phyloP scores from a whole-genome alignment of 805 yeast species.

The Candida parachauliodes region DNA sequence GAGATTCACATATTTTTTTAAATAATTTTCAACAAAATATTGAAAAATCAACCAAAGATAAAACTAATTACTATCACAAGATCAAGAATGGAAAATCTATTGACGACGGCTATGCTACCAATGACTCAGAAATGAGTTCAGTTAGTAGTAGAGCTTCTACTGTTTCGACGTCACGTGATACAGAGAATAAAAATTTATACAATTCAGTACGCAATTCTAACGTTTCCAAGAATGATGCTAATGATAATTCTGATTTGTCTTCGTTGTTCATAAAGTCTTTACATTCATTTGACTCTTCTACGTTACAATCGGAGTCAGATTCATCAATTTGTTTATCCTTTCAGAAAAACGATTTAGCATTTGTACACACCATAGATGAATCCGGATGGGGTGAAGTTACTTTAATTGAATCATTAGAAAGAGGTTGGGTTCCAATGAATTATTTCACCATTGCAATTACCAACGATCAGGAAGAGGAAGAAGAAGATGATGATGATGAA shows the following conservation, averaged over 20 bases:
- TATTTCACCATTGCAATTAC: slow-evolving; percentile 54
- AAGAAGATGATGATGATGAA: slow-evolving; percentile 30
- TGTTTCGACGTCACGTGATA: not conserved
- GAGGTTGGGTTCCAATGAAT: slow-evolving; percentile 88
- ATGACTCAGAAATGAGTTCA: slow-evolving; percentile 6
- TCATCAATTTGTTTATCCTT: slow-evolving; percentile 72
- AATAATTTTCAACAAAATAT: slow-evolving; percentile 36
- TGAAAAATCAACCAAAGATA: slow-evolving; percentile 17
- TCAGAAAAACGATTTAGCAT: slow-evolving; percentile 65
- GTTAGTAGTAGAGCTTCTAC: slow-evolving; percentile 6
- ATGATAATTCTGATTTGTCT: slow-evolving; percentile 45
- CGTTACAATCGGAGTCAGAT: slow-evolving; percentile 63
- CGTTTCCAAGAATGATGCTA: slow-evolving; percentile 14
- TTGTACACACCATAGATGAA: slow-evolving; percentile 73
- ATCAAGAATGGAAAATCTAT: slow-evolving; percentile 20
- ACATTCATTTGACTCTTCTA: slow-evolving; percentile 54
- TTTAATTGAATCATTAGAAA: slow-evolving; percentile 51
- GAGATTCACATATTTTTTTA: slow-evolving; percentile 40
- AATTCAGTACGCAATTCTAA: slow-evolving; percentile 22
- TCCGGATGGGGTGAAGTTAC: slow-evolving; percentile 91
- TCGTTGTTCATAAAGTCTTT: slow-evolving; percentile 54
- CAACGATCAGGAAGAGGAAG: slow-evolving; percentile 16
- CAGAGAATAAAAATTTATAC: slow-evolving; percentile 6
- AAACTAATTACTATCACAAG: slow-evolving; percentile 22
- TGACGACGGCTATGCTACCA: not conserved